Conservation (phyloP, 2,329 filamentous ascomycete genomes). For the Penicillium olsonii region DNA sequence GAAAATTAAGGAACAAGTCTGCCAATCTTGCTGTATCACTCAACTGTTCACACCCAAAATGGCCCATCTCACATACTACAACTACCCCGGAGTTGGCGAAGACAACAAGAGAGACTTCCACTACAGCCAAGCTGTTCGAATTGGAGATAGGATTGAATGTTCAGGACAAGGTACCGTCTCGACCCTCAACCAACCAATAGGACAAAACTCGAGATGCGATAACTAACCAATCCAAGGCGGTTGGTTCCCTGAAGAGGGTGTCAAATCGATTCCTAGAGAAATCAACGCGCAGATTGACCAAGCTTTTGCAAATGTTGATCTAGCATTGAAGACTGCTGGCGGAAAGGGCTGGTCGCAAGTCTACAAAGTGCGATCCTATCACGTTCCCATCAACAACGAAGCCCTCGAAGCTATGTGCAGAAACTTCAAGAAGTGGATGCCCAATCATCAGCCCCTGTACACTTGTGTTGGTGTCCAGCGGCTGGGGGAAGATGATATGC, state of each 20-base stretch:
- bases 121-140: conserved; percentile 53
- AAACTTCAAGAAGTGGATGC: conserved; percentile 55
- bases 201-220: no score
- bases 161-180: conserved; percentile 32
- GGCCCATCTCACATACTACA: not conserved
- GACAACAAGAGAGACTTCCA: conserved; percentile 32
- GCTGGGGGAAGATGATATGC: conserved; percentile 55
- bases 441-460: conserved; percentile 56
- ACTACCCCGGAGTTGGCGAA: conserved; percentile 43
- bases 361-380: conserved; percentile 50
- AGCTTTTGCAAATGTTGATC: conserved; percentile 61
- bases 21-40: no score
- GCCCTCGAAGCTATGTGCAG: conserved; percentile 45
- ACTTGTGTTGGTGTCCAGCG: conserved; percentile 55
- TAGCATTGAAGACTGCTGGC: conserved; percentile 53
- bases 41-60: no score
- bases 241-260: conserved; percentile 32
- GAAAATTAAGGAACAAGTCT: no score
- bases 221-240: no score
- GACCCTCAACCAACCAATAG: not conserved
- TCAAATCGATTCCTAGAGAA: conserved; percentile 40
- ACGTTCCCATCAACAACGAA: conserved; percentile 45
- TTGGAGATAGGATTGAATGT: conserved; percentile 51
- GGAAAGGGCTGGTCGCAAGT: conserved; percentile 52
- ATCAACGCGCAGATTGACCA: conserved; percentile 52